Percentiles rank a stretch among this genome's conserved stretches.
Evolutionary conservation across 768 basidiomycete genomes (phyloP).

Genomic region (Lactarius hengduanensis): DNA sequence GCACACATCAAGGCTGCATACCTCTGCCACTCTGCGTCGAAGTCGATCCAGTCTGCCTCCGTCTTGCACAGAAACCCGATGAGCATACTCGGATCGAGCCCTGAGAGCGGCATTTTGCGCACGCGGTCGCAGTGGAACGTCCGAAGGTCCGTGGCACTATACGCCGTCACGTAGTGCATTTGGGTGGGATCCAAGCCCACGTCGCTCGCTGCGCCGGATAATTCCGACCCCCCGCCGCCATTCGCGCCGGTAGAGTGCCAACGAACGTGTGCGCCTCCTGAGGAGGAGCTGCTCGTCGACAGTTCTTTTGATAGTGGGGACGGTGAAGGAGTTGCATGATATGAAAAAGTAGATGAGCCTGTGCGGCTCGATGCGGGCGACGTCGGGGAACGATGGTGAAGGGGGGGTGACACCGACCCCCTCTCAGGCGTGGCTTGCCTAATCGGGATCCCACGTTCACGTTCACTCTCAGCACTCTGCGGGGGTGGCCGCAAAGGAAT

Average conservation of each 20-base stretch:
- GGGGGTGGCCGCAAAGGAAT: conserved; percentile 64
- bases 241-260: conserved; percentile 39
- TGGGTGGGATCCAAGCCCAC: conserved; percentile 44
- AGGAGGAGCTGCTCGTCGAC: conserved; percentile 44
- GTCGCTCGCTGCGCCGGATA: conserved; percentile 18
- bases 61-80: conserved; percentile 87
- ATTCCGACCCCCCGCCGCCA: conserved; percentile 33
- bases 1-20: conserved; percentile 40
- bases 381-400: conserved; percentile 29
- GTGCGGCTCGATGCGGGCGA: conserved; percentile 32
- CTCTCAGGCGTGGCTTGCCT: conserved; percentile 26
- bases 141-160: conserved; percentile 66
- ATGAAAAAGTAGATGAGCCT: conserved; percentile 44
- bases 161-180: conserved; percentile 70
- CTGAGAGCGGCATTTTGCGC: conserved; percentile 88
- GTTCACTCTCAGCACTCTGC: conserved; percentile 21
- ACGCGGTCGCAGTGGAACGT: conserved; percentile 98
- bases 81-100: conserved; percentile 95
- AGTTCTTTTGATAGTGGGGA: conserved; percentile 66
- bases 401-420: conserved; percentile 21
- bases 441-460: conserved; percentile 13
- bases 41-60: conserved; percentile 86
- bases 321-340: conserved; percentile 59
- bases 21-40: conserved; percentile 65
- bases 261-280: conserved; percentile 34